phyloP scores from a whole-genome alignment of 2,329 filamentous ascomycete genomes.

The Zalaria obscura region DNA sequence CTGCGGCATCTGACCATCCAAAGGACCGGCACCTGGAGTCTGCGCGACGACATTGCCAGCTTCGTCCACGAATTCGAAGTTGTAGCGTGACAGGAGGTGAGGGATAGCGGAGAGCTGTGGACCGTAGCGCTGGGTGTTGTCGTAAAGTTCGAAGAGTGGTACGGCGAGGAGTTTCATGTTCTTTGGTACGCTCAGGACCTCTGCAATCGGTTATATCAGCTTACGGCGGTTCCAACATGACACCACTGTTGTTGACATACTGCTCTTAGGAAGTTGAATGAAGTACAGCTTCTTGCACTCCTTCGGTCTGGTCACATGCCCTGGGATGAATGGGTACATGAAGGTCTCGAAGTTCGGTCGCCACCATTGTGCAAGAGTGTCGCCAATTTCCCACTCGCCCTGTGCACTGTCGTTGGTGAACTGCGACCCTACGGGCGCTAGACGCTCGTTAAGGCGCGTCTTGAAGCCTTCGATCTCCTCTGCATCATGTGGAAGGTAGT shows the following conservation, averaged over 20 bases:
- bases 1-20: conserved; percentile 39
- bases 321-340: conserved; percentile 97
- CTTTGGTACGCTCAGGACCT: conserved; percentile 91
- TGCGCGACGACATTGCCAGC: conserved; percentile 72
- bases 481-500: conserved; percentile 80
- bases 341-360: conserved; percentile 98
- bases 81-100: conserved; percentile 85
- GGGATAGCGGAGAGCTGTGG: conserved; percentile 94
- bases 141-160: conserved; percentile 93
- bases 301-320: conserved; percentile 90
- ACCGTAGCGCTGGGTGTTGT: conserved; percentile 88
- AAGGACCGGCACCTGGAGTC: conserved; percentile 57
- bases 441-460: conserved; percentile 73
- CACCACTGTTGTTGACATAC: conserved; percentile 37
- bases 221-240: background rate
- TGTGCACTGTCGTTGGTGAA: conserved; percentile 52
- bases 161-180: conserved; percentile 99
- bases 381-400: conserved; percentile 77
- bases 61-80: conserved; percentile 96
- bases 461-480: conserved; percentile 96
- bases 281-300: conserved; percentile 99
- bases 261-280: conserved; percentile 83
- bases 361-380: conserved; percentile 97
- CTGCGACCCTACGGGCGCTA: conserved; percentile 65
- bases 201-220: conserved; percentile 30